Evolutionary conservation across 2,329 filamentous ascomycete genomes (phyloP).

Genomic region (Botrytis sinoallii): DNA sequence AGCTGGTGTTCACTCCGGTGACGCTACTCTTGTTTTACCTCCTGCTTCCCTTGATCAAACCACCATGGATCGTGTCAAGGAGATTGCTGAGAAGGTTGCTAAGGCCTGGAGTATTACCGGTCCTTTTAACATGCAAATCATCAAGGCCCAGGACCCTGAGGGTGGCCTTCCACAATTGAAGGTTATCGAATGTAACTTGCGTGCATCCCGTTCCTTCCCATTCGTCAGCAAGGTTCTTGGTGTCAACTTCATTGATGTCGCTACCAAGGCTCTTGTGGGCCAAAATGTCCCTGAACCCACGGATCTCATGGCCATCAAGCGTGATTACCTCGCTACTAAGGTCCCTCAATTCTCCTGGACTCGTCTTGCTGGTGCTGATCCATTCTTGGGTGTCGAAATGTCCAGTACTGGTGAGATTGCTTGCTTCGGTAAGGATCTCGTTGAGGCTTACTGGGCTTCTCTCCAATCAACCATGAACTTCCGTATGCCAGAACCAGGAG

Average conservation of each 20-base stretch:
- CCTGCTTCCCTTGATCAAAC: slow-evolving; percentile 73
- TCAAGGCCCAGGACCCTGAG: slow-evolving; percentile 79
- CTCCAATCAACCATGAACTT: slow-evolving; percentile 99
- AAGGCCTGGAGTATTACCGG: slow-evolving; percentile 97
- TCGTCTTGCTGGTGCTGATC: slow-evolving; percentile 91
- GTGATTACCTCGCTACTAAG: slow-evolving; percentile 93
- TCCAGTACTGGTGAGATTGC: slow-evolving; percentile 95
- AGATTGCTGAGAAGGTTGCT: slow-evolving; percentile 93
- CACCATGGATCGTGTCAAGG: slow-evolving; percentile 85
- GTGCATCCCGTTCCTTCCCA: slow-evolving; percentile 95
- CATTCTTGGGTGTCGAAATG: slow-evolving; percentile 98
- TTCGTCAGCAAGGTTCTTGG: slow-evolving; percentile 97
- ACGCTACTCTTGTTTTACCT: slow-evolving; percentile 90
- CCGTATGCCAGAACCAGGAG: slow-evolving; percentile 88
- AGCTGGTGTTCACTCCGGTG: slow-evolving; percentile 96
- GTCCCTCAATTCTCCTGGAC: slow-evolving; percentile 99
- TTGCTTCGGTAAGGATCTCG: slow-evolving; percentile 92
- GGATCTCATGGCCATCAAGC: slow-evolving; percentile 85
- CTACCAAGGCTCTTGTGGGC: slow-evolving; percentile 82
- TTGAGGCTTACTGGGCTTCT: slow-evolving; percentile 97
- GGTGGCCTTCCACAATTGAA: slow-evolving; percentile 76
- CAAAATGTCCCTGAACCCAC: slow-evolving; percentile 78
- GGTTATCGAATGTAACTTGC: slow-evolving; percentile 97
- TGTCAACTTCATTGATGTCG: slow-evolving; percentile 93
- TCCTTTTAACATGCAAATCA: slow-evolving; percentile 99